Evolutionary conservation across 1,284 basidiomycete species (phyloP), one percentile per base, ranked within the genome.

Genomic region (Rugosomyces carneus): DNA sequence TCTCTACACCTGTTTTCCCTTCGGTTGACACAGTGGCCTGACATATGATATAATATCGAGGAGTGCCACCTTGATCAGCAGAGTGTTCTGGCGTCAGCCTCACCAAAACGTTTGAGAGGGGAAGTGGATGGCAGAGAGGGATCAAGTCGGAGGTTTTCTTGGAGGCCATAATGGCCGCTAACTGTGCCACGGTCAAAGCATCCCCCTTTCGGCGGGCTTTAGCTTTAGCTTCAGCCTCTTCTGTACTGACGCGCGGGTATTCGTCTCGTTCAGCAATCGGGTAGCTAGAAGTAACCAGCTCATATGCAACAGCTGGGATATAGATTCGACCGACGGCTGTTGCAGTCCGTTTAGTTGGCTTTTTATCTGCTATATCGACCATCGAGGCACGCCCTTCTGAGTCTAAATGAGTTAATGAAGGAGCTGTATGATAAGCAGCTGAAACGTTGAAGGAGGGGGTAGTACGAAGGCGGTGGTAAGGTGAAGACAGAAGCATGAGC

Each of bases 1-100:
- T 94, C 70, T 94, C 91, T 19, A 93, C 91, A 0, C 91, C 91
- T 4, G 89, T 92, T 60, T 81, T 83, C 1, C 88, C 87, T 56
- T 83, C 78, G 55, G 84, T 88, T 34, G 79, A 72, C 19, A 87
- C 84, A 5, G 78, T 83, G 19, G 82, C 84, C 24, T 65, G 63
- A 54, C 88, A 89, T 23, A 73, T 53, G 40, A 92, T 76, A 51
- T 78, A 80, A 57, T 77, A 71, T 19, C 60, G 63, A 19, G 45
- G 51, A 27, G 41, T 50, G 15, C 26, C 41, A 37, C 32, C 37
- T 37, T 50, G 27, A 36, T 39, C 39, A 34, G 47, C 37, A 37
- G 50, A 48, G 0, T 34, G 42, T 47, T 81, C 74, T 9, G 77
- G 73, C 1, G 65, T 66, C 42, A 93, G 67, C 1, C 61, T 65